phyloP scores from a whole-genome alignment of 2,329 filamentous ascomycete species.

The Fusarium sp. region DNA sequence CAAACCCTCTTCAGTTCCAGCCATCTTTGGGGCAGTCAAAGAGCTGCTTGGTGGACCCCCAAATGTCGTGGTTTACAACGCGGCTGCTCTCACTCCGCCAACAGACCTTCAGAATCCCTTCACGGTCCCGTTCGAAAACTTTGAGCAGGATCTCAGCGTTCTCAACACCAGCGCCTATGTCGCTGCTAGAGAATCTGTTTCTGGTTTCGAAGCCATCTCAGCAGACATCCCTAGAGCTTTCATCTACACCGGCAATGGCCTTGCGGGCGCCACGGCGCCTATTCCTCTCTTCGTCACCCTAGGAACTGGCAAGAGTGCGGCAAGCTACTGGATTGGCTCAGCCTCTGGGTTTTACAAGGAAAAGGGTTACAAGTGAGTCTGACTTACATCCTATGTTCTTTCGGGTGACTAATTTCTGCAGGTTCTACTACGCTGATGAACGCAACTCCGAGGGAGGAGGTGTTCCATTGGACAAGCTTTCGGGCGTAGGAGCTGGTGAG shows the following conservation, averaged over 20 bases:
- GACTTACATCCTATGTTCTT: neutral
- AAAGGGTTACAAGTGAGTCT: neutral
- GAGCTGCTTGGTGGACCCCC: neutral
- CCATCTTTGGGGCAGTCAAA: neutral
- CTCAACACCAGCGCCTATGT: neutral
- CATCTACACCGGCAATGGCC: neutral
- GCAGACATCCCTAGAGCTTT: neutral
- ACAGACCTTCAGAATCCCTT: neutral
- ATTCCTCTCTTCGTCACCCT: neutral
- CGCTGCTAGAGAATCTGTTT: neutral
- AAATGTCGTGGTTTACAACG: neutral
- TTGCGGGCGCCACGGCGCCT: neutral
- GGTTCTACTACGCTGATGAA: neutral
- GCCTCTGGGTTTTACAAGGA: neutral
- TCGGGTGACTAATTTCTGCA: neutral
- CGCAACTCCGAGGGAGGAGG: neutral
- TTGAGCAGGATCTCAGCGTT: neutral
- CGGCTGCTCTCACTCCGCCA: neutral
- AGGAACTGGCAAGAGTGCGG: neutral
- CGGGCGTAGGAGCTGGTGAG: neutral
- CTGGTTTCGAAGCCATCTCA: neutral
- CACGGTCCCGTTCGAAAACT: neutral
- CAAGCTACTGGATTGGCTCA: neutral
- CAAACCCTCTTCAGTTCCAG: neutral
- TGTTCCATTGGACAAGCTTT: neutral